A percentile compares a stretch with the other conserved stretches of the same genome.
These are phyloP conservation scores for Closterium sp. DNA, from an alignment of 139 green algal genomes.

Conservation along the genomic window DNA sequence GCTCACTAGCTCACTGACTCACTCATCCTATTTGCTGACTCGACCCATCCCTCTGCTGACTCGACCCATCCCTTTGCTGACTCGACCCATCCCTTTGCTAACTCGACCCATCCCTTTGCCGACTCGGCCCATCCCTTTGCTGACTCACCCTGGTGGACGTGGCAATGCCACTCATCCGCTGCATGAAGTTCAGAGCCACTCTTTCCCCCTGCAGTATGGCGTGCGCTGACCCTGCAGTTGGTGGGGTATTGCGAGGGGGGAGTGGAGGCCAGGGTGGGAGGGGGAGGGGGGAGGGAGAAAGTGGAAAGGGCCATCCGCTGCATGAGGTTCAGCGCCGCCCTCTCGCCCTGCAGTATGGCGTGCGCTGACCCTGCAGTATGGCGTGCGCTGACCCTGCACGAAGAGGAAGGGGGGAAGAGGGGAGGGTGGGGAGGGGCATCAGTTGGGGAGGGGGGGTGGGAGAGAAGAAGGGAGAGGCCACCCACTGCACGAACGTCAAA, in stretches of 20 bases:
- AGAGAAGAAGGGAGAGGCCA: background rate
- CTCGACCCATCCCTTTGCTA: no score
- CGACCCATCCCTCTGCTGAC: no score
- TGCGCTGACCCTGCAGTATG: slow-evolving; percentile 62
- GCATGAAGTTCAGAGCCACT: slow-evolving; percentile 98
- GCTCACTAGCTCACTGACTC: no score
- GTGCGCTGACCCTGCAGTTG: slow-evolving; percentile 61
- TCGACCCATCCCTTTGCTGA: no score
- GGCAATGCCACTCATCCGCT: slow-evolving; percentile 79
- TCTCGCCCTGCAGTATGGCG: slow-evolving; percentile 87
- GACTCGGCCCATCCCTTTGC: no score
- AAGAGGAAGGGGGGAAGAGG: background rate
- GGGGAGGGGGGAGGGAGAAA: background rate
- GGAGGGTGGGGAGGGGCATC: background rate
- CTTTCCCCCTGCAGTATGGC: slow-evolving; percentile 90
- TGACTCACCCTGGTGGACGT: slow-evolving; percentile 67
- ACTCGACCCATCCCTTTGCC: no score
- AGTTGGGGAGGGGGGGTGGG: background rate
- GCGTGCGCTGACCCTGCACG: background rate
- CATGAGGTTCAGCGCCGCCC: no score
- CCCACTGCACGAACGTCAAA: no score
- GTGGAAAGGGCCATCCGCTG: background rate
- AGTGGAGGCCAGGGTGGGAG: background rate
- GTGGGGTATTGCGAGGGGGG: background rate
- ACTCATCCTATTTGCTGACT: no score